These are phyloP conservation scores for Cercophora sp. DNA, from an alignment of 495 filamentous ascomycete genomes.

Conservation along the genomic window DNA sequence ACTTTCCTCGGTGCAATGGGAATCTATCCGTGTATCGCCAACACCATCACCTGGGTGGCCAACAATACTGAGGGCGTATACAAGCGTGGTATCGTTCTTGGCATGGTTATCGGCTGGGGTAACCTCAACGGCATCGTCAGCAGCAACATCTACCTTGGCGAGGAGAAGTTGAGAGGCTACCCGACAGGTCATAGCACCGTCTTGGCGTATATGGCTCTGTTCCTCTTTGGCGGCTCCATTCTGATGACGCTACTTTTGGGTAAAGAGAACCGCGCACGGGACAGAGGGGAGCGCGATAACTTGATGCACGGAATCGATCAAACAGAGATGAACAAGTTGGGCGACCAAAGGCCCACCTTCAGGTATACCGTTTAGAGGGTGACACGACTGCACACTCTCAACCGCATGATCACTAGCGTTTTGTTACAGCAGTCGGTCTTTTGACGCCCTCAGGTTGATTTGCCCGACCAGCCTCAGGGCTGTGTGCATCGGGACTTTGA, in stretches of 20 bases:
- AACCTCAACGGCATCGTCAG: constrained; percentile 86
- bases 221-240: constrained; percentile 50
- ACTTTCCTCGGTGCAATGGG: constrained; percentile 83
- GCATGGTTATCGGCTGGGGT: constrained; percentile 89
- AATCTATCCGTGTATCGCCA: constrained; percentile 90
- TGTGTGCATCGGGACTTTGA: too few species aligned
- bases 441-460: too few species aligned
- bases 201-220: constrained; percentile 47
- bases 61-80: constrained; percentile 94
- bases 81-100: constrained; percentile 82
- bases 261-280: constrained; percentile 59
- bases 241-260: constrained; percentile 63
- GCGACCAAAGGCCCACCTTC: constrained; percentile 76
- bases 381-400: neutral
- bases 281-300: constrained; percentile 63
- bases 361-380: constrained; percentile 54
- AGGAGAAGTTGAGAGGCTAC: constrained; percentile 40
- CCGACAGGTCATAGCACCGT: constrained; percentile 48
- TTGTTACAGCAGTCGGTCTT: too few species aligned
- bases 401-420: neutral
- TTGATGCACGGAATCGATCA: constrained; percentile 58
- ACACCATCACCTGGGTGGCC: constrained; percentile 82
- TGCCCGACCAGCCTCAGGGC: too few species aligned
- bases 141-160: constrained; percentile 61
- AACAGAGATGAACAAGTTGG: constrained; percentile 57